Evolutionary conservation across 495 filamentous ascomycete genomes (phyloP), one percentile per base, ranked within the genome.

Genomic region (Trichoderma asperelloides): DNA sequence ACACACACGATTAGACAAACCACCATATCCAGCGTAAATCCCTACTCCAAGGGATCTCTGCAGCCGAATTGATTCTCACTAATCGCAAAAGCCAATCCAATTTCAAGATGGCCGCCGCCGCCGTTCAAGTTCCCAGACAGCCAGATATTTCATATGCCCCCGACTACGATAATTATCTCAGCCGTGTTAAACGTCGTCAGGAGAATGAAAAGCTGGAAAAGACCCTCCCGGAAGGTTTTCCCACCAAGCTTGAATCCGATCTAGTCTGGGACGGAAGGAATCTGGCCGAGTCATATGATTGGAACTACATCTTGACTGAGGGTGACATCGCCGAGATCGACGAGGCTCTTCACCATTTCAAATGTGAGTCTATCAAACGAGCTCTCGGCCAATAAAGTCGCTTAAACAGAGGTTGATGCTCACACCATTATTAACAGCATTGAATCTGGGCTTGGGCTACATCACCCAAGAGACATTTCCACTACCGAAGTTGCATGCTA

Each of bases 61-160:
- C 21, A 6, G 23, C 11, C 21, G 47, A 21, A 5, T 9, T 11
- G 47, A 11, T 51, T 23, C 21, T 21, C 23, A 7, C 7, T 25
- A 0, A 18, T 6, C n/a, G 13, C 9, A 11, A 55, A 55, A 55
- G 49, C 0, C 1, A 30, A 60, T n/a, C n/a, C n/a, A 21, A 18
- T 5, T 28, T 30, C 55, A 60, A 28, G 0, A 60, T 60, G 55
- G 55, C 55, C 27, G 55, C 55, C 27, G 55, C 55, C 27, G 64
- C 64, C 12, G 64, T 30, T 30, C 40, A 65, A 47, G 5, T 80
- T 2, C 80, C 74, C 21, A 70, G 69, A 25, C 80, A 82, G 62
- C 83, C 84, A 2, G 85, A 87, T 69, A 88, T 87, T 41, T 70
- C 79, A n/a, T 87, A 87, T 71, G 74, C 80, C 27, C 85, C 85